phyloP scores from a whole-genome alignment of 1,139 yeast genomes.

The Yamadazyma songkhlaensis region DNA sequence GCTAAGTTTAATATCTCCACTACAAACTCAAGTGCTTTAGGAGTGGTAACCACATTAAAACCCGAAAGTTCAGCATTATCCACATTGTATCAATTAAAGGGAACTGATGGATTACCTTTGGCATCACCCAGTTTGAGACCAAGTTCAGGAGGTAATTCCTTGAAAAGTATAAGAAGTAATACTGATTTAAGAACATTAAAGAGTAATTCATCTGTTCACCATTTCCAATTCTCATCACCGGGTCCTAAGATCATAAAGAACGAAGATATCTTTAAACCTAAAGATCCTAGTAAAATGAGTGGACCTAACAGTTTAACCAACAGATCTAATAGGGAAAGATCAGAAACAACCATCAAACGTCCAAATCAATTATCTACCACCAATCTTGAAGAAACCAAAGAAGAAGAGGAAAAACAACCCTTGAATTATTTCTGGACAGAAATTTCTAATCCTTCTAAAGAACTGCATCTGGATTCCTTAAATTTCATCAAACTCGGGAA shows the following conservation, averaged over 20 bases:
- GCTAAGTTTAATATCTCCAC: constrained; percentile 20
- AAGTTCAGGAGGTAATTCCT: constrained; percentile 10
- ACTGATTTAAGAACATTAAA: constrained; percentile 3
- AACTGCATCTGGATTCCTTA: constrained; percentile 43
- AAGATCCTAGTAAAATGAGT: constrained; percentile 7
- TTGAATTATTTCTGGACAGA: constrained; percentile 57
- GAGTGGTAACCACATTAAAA: constrained; percentile 33
- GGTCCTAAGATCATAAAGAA: constrained; percentile 11
- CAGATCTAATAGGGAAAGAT: constrained; percentile 6
- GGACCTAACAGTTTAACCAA: constrained; percentile 3
- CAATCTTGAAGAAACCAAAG: background rate
- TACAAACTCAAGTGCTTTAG: constrained; percentile 35
- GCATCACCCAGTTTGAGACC: constrained; percentile 10
- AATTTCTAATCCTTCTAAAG: constrained; percentile 67
- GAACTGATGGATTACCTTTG: constrained; percentile 23
- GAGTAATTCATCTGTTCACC: constrained; percentile 1
- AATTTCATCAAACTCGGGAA: constrained; percentile 45
- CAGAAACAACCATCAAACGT: constrained; percentile 9
- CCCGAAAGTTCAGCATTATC: constrained; percentile 37
- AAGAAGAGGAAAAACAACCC: constrained; percentile 6
- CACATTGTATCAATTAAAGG: constrained; percentile 37
- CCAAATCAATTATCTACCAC: constrained; percentile 7
- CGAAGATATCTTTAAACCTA: constrained; percentile 14
- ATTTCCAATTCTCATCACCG: background rate
- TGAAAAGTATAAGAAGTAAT: constrained; percentile 10